Base-by-base conservation (phyloP, 345 rosid genomes). In the Corchorus olitorius region DNA sequence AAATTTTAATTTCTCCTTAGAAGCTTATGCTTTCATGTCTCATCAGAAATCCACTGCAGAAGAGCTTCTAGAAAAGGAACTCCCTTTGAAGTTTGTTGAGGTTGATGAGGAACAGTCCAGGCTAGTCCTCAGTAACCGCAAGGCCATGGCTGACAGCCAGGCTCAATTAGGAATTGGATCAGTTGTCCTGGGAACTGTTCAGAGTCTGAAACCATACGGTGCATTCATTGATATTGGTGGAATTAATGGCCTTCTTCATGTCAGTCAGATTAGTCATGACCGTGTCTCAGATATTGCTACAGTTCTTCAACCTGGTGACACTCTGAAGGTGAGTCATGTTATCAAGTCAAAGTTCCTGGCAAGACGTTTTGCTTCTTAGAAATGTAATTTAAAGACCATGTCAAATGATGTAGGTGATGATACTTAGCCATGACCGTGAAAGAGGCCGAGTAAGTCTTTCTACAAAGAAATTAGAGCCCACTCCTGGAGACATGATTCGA, bases 401-500 rank as follows among this genome's bases (percentile, higher is more conserved):
- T 15, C 37, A 22, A 19, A 61, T 17, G 41, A 22, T 73, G 54
- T 46, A 74, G 76, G 76, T 61, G n/a, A 96, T 96, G 99, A 91
- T 96, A 77, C 70, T 96, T 80, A 96, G 98, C 91, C 98, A 93
- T 63, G 98, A 96, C 87, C 97, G 97, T 20, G 99, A 90, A 81
- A 89, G 98, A 83, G 98, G 97, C 78, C 83, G 98, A 81, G 97
- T 96, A 79, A 93, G 99, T 87, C 94, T 93, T 79, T 93, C 97
- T 55, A 96, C 99, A 35, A 96, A 96, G 89, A 96, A 96, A 84
- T 79, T 96, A 59, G 98, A 96, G 78, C 99, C 99, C 17, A 96
- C 99, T 71, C 99, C 99, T 0, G 98, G 98, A 59, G 98, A 96
- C 82, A 96, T 96, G 99, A 88, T 93, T 77, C 94, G 98, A 82